Evolutionary conservation across 1,284 basidiomycete genomes (phyloP).

Genomic region (Moesziomyces antarcticus): DNA sequence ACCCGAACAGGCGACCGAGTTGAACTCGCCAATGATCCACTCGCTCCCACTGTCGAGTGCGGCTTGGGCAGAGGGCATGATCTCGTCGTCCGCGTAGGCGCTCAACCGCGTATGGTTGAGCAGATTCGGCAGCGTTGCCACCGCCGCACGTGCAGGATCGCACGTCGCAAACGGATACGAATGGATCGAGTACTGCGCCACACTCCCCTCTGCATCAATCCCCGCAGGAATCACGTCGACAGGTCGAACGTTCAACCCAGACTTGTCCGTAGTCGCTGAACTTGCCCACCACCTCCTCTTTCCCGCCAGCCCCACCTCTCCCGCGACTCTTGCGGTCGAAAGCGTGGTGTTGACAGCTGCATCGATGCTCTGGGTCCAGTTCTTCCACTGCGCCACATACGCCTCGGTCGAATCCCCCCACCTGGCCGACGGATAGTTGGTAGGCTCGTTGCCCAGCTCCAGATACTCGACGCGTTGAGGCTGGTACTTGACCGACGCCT

Average conservation of each 20-base stretch:
- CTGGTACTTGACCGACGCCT: conserved; percentile 8
- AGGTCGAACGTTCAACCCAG: conserved; percentile 6
- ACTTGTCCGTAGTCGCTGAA: conserved; percentile 10
- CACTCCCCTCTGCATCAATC: conserved; percentile 1
- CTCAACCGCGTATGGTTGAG: conserved; percentile 13
- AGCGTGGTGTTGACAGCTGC: background rate
- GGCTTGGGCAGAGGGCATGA: conserved; percentile 9
- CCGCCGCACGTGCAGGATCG: conserved; percentile 4
- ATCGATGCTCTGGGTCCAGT: conserved; percentile 6
- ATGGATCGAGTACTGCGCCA: conserved; percentile 15
- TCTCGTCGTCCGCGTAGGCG: conserved; percentile 6
- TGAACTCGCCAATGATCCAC: conserved; percentile 16
- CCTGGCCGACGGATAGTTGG: conserved; percentile 5
- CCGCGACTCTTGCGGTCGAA: background rate
- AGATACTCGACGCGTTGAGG: conserved; percentile 1
- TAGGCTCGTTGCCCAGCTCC: conserved; percentile 16
- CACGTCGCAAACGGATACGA: conserved; percentile 18
- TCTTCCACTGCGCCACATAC: conserved; percentile 15
- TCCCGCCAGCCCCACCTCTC: background rate
- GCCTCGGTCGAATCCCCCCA: conserved; percentile 7
- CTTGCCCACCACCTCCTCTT: conserved; percentile 13
- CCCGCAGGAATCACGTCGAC: conserved; percentile 15
- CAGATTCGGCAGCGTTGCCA: conserved; percentile 9
- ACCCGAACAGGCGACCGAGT: conserved; percentile 11
- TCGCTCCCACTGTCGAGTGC: conserved; percentile 1